These are phyloP conservation scores for Eremochloa ophiuroides DNA, from an alignment of 176 grass and related monocot species.

Conservation along the genomic window DNA sequence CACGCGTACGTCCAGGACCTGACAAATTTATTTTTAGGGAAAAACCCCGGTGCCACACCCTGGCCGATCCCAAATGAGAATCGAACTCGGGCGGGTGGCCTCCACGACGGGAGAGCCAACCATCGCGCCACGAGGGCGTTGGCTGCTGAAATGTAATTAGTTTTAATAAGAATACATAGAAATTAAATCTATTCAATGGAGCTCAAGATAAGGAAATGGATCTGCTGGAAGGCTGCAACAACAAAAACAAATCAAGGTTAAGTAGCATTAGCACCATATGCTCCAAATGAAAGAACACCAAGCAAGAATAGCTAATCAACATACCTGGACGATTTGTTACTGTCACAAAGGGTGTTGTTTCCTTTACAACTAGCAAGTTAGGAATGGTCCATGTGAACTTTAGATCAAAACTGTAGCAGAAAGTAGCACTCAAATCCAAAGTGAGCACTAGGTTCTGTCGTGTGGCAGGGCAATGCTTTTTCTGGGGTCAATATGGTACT, in stretches of 20 bases:
- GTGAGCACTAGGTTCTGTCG: neutral
- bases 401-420: conserved; percentile 7
- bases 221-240: neutral
- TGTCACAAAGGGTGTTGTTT: neutral
- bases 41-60: too few species aligned
- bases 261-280: neutral
- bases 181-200: neutral
- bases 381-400: conserved; percentile 7
- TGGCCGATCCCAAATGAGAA: too few species aligned
- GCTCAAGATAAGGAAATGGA: neutral
- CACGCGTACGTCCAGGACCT: too few species aligned
- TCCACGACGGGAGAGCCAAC: too few species aligned
- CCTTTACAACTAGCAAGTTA: neutral
- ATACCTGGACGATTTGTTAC: neutral
- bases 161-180: neutral
- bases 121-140: too few species aligned
- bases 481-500: neutral
- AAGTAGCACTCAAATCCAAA: neutral
- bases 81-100: too few species aligned
- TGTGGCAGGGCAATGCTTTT: neutral
- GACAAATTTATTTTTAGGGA: too few species aligned
- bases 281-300: conserved; percentile 1
- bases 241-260: neutral
- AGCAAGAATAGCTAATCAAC: neutral
- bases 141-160: neutral